phyloP scores from a whole-genome alignment of 2,329 filamentous ascomycete species.

The Teratosphaeria epicoccoides region DNA sequence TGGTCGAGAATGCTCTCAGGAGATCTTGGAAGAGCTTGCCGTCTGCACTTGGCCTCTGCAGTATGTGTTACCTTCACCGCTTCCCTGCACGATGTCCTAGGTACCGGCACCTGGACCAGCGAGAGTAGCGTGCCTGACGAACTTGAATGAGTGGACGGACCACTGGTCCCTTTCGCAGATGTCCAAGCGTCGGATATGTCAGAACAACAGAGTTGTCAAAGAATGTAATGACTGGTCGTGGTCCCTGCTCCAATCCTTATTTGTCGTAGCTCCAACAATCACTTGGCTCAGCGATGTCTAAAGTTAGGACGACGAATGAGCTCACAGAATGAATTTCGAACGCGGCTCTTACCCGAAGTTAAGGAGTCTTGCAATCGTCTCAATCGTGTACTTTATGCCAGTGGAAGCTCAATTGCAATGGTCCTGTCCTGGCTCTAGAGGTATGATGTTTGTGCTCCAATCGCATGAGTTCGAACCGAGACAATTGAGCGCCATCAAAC shows the following conservation, averaged over 20 bases:
- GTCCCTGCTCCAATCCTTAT: not conserved
- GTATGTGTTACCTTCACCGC: not conserved
- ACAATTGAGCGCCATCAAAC: conserved; percentile 1
- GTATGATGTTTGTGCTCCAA: not conserved
- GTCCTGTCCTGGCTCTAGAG: not conserved
- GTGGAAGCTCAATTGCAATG: not conserved
- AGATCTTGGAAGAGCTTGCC: not conserved
- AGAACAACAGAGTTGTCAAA: not conserved
- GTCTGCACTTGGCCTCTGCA: not conserved
- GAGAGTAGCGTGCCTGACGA: conserved; percentile 7
- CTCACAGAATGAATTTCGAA: not conserved
- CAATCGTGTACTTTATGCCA: not conserved
- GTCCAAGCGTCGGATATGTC: not conserved
- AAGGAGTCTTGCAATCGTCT: not conserved
- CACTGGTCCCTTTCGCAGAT: conserved; percentile 3
- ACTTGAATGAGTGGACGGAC: conserved; percentile 8
- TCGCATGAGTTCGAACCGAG: not conserved
- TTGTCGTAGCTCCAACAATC: not conserved
- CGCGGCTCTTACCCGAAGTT: not conserved
- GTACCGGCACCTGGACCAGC: not conserved
- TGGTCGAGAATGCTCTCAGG: not conserved
- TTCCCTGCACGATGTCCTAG: not conserved
- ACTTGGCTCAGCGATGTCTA: not conserved
- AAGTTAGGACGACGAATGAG: not conserved
- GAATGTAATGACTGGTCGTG: not conserved